Evolutionary conservation across 345 rosid species (phyloP).

Genomic region (Balakata baccata): DNA sequence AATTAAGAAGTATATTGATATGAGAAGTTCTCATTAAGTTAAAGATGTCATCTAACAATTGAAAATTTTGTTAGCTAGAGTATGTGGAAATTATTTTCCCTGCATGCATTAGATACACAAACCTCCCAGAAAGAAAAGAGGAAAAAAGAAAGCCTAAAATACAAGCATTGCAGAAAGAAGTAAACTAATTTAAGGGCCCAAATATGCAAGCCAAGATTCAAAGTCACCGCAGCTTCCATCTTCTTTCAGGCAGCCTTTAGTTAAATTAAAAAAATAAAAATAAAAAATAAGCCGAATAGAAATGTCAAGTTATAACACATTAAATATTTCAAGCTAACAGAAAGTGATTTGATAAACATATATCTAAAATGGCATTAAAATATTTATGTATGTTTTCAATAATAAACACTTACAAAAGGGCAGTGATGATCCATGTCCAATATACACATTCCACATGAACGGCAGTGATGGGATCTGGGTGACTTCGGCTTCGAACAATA

Average conservation of each 20-base stretch:
- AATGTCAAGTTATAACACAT: not conserved
- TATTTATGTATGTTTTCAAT: not conserved
- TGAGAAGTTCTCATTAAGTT: no score
- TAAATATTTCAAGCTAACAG: not conserved
- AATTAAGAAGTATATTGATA: not conserved
- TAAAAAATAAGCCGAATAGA: not conserved
- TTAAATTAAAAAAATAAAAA: not conserved
- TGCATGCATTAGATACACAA: no score
- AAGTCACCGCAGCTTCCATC: not conserved
- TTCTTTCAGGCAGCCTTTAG: not conserved
- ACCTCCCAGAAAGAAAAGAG: no score
- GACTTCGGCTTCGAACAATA: constrained; percentile 80
- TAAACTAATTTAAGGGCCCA: no score
- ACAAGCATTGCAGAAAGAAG: no score
- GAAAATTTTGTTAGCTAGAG: no score
- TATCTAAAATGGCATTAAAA: not conserved
- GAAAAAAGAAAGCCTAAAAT: no score
- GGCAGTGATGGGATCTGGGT: constrained; percentile 87
- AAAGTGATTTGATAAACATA: not conserved
- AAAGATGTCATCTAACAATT: no score
- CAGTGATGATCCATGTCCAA: constrained; percentile 99
- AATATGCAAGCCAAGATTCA: not conserved
- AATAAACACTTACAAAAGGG: constrained; percentile 73
- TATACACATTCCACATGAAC: constrained; percentile 82
- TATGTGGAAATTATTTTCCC: no score